Base-by-base conservation (phyloP, 441 rosid genomes). In the Viola pubescens region DNA sequence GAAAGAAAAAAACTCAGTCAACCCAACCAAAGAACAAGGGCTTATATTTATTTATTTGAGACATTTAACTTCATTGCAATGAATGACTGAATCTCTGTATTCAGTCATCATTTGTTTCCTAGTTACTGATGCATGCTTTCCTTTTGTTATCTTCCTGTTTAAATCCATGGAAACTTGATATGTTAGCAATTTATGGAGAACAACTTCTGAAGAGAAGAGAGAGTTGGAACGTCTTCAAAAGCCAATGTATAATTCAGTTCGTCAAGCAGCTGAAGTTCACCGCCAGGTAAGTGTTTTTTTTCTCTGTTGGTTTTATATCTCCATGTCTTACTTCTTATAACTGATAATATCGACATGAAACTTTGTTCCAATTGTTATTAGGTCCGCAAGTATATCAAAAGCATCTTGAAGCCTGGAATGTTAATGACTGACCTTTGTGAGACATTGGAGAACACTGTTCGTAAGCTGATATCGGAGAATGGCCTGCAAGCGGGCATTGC, bases 401-500 rank as follows among this genome's bases (percentile, higher is more conserved):
- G 88, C 78, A 82, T 90, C 61, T 55, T 85, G 73, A 90, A 81
- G 66, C 96, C 97, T 56, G 95, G 97, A 68, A 81, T 94, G 95
- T 76, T 86, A 60, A 88, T 88, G 97, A 90, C 87, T 48, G 98
- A 94, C 75, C 77, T 94, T 41, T 94, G 97, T 56, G 97, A 87
- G 75, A 94, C 95, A 19, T 67, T 92, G 63, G 98, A 92, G 79
- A 75, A 89, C 69, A 81, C 82, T 14, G 98, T 92, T 64, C 92
- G 95, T 53, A 94, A 89, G 75, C 71, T 94, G 47, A 89, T 94
- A 73, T 71, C 88, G 1, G 96, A 94, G 74, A 86, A 90, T 74
- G 96, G 95, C 63, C 77, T 90, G 62, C 88, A 90, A 81, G 99
- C 99, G 37, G 96, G 99, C 75, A 94, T 94, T 67, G 96, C 99